A percentile compares a stretch with the other conserved stretches of the same genome.
Evolutionary conservation across 441 rosid genomes (phyloP).

Genomic region (Mallotus repandus): DNA sequence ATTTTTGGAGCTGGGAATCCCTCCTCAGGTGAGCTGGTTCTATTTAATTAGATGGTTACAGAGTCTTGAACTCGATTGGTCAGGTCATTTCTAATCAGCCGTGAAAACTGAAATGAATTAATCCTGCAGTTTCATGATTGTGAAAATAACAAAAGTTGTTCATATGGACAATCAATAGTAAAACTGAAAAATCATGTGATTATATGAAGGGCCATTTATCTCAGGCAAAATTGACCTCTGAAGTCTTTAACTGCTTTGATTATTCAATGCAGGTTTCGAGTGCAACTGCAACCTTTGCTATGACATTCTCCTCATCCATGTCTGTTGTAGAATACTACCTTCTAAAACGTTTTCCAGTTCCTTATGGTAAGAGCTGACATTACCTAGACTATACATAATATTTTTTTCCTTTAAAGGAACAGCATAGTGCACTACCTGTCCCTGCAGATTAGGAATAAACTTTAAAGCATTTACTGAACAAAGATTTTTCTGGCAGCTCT

Average conservation of each 20-base stretch:
- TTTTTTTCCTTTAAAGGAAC: not conserved
- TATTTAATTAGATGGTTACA: not conserved
- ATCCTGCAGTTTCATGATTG: no score
- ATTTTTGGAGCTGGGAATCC: slow-evolving; percentile 64
- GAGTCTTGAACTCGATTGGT: no score
- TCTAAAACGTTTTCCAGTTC: slow-evolving; percentile 61
- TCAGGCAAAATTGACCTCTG: not conserved
- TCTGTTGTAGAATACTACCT: slow-evolving; percentile 68
- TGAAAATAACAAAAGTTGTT: no score
- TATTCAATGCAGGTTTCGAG: slow-evolving; percentile 54
- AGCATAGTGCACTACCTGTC: not conserved
- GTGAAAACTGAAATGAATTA: no score
- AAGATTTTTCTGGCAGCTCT: slow-evolving; percentile 38
- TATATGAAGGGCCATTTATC: no score
- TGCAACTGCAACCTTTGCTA: slow-evolving; percentile 67
- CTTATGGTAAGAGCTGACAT: slow-evolving; percentile 33
- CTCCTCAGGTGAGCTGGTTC: slow-evolving; percentile 56
- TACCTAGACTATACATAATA: not conserved
- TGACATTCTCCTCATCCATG: slow-evolving; percentile 68
- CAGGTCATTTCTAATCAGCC: no score
- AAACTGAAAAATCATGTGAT: not conserved
- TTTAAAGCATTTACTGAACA: not conserved
- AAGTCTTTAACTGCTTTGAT: slow-evolving; percentile 1
- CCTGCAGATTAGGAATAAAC: not conserved
- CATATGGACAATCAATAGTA: no score